Conservation (phyloP, 768 basidiomycete species). For the Chalciporus sphaerocephalus region DNA sequence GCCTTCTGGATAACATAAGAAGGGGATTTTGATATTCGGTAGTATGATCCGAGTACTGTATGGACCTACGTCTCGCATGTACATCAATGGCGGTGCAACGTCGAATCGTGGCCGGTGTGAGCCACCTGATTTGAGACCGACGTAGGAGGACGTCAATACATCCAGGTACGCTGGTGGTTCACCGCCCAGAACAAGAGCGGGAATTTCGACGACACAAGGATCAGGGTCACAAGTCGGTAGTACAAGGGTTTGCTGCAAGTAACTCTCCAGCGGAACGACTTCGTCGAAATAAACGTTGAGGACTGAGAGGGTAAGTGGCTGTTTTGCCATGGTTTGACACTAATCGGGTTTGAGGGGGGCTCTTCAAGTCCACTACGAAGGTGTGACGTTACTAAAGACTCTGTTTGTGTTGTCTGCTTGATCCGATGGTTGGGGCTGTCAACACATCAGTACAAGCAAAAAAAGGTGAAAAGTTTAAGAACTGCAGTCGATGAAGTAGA, state of each 20-base stretch:
- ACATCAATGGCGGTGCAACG: conserved; percentile 39
- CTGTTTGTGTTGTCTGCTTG: no score
- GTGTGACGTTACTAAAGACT: no score
- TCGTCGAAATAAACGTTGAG: conserved; percentile 43
- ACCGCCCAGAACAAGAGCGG: conserved; percentile 1
- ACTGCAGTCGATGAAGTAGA: no score
- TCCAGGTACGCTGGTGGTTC: conserved; percentile 31
- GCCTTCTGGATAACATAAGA: conserved; percentile 58
- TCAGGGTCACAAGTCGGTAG: conserved; percentile 1
- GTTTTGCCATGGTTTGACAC: conserved; percentile 4
- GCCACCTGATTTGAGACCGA: conserved; percentile 35
- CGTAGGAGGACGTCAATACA: conserved; percentile 45
- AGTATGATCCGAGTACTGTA: not conserved
- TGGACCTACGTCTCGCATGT: conserved; percentile 51
- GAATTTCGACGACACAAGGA: conserved; percentile 11
- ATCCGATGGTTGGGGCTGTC: no score
- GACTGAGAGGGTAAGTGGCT: conserved; percentile 29
- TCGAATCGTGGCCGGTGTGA: conserved; percentile 24
- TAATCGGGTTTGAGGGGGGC: not conserved
- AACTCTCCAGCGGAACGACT: conserved; percentile 37
- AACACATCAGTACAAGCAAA: not conserved
- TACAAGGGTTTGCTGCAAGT: conserved; percentile 38
- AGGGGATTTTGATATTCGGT: not conserved
- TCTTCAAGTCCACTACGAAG: not conserved
- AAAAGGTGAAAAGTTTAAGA: not conserved